These are phyloP conservation scores for Pseudogymnoascus sp. DNA, from an alignment of 2,329 filamentous ascomycete genomes.

Conservation along the genomic window DNA sequence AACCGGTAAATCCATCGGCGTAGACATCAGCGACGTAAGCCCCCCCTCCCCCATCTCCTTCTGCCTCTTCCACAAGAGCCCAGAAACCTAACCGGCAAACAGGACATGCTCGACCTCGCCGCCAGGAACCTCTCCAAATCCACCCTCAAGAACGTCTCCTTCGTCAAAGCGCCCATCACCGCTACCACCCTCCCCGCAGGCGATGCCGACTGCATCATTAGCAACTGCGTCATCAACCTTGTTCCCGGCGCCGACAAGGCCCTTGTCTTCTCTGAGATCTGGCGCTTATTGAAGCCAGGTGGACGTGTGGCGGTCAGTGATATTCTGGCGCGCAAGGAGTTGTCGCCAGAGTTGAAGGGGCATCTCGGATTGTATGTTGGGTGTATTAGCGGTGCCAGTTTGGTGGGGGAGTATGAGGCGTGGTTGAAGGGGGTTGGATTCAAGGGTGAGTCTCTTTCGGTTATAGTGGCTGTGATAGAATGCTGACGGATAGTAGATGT, in stretches of 20 bases:
- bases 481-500: slow-evolving; percentile 28
- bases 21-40: slow-evolving; percentile 51
- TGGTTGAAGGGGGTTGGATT: slow-evolving; percentile 46
- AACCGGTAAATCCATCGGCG: slow-evolving; percentile 42
- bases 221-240: slow-evolving; percentile 56
- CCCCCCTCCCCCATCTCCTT: background rate
- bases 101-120: slow-evolving; percentile 49
- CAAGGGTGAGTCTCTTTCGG: slow-evolving; percentile 28
- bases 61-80: background rate
- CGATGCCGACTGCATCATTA: slow-evolving; percentile 48
- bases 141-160: slow-evolving; percentile 37
- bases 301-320: slow-evolving; percentile 53
- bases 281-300: slow-evolving; percentile 46
- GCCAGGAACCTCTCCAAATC: slow-evolving; percentile 35
- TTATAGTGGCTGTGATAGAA: background rate
- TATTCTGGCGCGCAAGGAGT: slow-evolving; percentile 43
- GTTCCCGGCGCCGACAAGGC: slow-evolving; percentile 45
- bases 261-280: slow-evolving; percentile 48
- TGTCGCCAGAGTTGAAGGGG: slow-evolving; percentile 40
- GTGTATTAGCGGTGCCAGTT: slow-evolving; percentile 50
- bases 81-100: slow-evolving; percentile 9
- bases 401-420: slow-evolving; percentile 41
- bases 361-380: slow-evolving; percentile 49
- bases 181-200: slow-evolving; percentile 35
- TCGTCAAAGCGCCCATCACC: slow-evolving; percentile 45